Conservation (phyloP, 1,284 basidiomycete species). For the Kalmanozyma brasiliensis region DNA sequence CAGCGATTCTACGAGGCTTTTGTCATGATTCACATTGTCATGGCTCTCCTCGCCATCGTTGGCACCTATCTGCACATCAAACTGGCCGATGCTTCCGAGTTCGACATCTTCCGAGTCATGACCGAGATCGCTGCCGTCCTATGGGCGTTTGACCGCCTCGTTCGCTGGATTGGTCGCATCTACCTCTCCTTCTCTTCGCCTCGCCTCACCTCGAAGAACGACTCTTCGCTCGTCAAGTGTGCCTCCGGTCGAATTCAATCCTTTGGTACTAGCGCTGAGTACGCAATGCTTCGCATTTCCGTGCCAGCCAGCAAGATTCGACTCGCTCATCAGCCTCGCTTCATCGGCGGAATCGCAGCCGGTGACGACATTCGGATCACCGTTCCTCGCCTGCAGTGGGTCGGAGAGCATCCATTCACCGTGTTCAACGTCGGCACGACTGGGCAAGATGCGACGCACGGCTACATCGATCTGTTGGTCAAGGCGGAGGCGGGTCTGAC, state of each 20-base stretch:
- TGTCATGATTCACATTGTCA: slow-evolving; percentile 60
- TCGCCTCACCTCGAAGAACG: background rate
- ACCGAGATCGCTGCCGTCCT: slow-evolving; percentile 35
- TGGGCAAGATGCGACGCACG: slow-evolving; percentile 8
- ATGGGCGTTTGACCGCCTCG: slow-evolving; percentile 46
- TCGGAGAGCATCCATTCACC: slow-evolving; percentile 55
- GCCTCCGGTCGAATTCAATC: slow-evolving; percentile 16
- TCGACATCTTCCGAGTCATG: slow-evolving; percentile 30
- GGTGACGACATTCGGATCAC: slow-evolving; percentile 49
- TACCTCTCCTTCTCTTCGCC: slow-evolving; percentile 27
- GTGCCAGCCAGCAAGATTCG: slow-evolving; percentile 29
- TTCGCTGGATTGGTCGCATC: slow-evolving; percentile 27
- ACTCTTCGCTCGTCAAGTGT: slow-evolving; percentile 8
- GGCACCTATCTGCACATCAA: slow-evolving; percentile 63
- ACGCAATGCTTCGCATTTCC: slow-evolving; percentile 32
- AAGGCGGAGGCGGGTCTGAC: slow-evolving; percentile 46
- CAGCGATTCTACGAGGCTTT: slow-evolving; percentile 46
- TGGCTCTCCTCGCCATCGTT: slow-evolving; percentile 60
- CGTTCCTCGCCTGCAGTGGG: slow-evolving; percentile 42
- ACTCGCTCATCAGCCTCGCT: slow-evolving; percentile 6
- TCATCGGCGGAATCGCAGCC: slow-evolving; percentile 20
- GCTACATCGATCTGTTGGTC: slow-evolving; percentile 40
- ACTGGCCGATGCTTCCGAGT: slow-evolving; percentile 35
- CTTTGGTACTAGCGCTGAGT: slow-evolving; percentile 4
- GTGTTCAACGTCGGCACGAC: slow-evolving; percentile 24